Percentiles rank a stretch among this genome's conserved stretches.
Conservation (phyloP, 2,329 filamentous ascomycete genomes). For the Exophiala sp. region DNA sequence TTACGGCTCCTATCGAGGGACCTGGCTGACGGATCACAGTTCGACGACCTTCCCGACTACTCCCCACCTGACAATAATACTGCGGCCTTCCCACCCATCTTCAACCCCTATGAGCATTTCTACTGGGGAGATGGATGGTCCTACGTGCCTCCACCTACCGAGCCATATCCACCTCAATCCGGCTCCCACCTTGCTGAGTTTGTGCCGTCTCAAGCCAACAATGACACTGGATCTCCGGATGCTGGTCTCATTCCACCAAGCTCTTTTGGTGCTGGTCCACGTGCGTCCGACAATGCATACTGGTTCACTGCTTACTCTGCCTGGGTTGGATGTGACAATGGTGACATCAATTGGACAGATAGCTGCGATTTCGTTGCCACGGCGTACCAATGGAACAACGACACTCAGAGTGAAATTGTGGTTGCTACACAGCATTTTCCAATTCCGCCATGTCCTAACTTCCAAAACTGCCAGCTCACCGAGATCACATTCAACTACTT, state of each 20-base stretch:
- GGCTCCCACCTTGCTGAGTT: conserved; percentile 34
- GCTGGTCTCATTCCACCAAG: conserved; percentile 35
- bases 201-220: conserved; percentile 43
- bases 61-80: conserved; percentile 30
- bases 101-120: conserved; percentile 50
- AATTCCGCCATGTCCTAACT: conserved; percentile 41
- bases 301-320: conserved; percentile 51
- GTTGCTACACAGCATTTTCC: conserved; percentile 38
- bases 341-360: conserved; percentile 36
- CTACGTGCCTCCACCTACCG: conserved; percentile 44
- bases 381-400: conserved; percentile 42
- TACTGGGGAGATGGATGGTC: conserved; percentile 51
- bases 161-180: conserved; percentile 40
- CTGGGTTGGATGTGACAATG: conserved; percentile 48
- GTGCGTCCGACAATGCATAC: conserved; percentile 42
- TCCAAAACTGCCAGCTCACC: conserved; percentile 41
- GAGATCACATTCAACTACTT: conserved; percentile 40
- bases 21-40: conserved; percentile 21
- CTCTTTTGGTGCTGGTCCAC: conserved; percentile 48
- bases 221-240: conserved; percentile 34
- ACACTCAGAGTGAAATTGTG: conserved; percentile 33
- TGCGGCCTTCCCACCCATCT: conserved; percentile 39
- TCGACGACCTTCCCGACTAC: conserved; percentile 31
- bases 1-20: background rate
- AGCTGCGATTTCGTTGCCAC: conserved; percentile 41